phyloP scores from a whole-genome alignment of 176 grass and related monocot species.

The Raddia guianensis region DNA sequence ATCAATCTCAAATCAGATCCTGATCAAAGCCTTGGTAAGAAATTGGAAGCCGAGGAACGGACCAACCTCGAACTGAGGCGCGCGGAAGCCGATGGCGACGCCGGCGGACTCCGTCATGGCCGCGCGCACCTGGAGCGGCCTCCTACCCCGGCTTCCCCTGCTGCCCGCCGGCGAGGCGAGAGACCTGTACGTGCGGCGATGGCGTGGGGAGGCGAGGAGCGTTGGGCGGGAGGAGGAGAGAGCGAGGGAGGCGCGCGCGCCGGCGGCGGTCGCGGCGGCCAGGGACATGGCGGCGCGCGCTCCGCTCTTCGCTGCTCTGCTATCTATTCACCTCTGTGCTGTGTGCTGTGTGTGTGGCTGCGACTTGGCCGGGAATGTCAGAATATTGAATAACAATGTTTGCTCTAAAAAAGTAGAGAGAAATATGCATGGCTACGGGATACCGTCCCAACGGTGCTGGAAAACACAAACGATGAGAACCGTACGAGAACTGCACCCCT shows the following conservation, averaged over 20 bases:
- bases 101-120: conserved; percentile 59
- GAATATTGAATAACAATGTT: no score
- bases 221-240: not conserved
- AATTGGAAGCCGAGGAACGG: not conserved
- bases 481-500: no score
- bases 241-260: not conserved
- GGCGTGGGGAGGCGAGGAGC: not conserved
- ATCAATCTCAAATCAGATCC: not conserved
- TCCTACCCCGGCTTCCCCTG: not conserved
- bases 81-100: conserved; percentile 50
- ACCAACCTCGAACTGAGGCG: conserved; percentile 65
- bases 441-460: no score
- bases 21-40: not conserved
- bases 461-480: no score
- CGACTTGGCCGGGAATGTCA: not conserved
- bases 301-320: not conserved
- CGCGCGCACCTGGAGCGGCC: conserved; percentile 48
- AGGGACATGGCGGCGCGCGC: conserved; percentile 29
- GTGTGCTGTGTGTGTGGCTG: conserved; percentile 17
- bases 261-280: conserved; percentile 15
- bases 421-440: no score
- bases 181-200: not conserved
- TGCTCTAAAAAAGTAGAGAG: no score
- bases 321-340: not conserved
- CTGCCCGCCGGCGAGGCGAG: not conserved